phyloP scores from a whole-genome alignment of 169 alveolate genomes.

The Perkinsus marinus region DNA sequence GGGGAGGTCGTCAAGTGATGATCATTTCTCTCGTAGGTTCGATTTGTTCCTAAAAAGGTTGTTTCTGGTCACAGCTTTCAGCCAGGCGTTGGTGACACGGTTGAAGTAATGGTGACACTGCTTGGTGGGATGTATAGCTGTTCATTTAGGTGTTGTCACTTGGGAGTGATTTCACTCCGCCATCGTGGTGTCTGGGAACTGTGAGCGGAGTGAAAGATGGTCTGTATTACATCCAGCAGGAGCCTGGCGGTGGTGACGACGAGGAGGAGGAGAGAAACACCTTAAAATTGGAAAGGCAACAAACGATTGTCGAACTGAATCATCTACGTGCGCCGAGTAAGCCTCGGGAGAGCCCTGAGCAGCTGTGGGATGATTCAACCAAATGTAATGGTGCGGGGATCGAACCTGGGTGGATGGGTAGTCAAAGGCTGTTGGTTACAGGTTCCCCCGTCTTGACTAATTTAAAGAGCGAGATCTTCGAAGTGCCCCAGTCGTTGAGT shows the following conservation, averaged over 20 bases:
- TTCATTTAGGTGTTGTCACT: neutral
- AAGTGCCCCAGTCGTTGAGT: neutral
- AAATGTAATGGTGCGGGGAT: neutral
- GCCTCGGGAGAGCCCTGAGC: too few relatives aligned
- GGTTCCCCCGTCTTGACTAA: neutral
- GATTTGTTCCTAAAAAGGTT: neutral
- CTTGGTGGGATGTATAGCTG: neutral
- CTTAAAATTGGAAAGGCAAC: too few relatives aligned
- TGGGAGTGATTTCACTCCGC: neutral
- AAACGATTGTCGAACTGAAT: too few relatives aligned
- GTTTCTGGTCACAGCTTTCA: neutral
- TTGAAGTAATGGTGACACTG: neutral
- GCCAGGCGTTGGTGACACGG: neutral
- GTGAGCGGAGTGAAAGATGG: neutral
- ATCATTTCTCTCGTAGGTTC: neutral
- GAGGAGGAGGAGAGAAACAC: neutral
- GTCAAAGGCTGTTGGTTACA: neutral
- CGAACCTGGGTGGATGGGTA: neutral
- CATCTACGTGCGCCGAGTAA: too few relatives aligned
- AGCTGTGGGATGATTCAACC: too few relatives aligned
- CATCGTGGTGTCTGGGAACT: neutral
- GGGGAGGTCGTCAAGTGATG: too few relatives aligned
- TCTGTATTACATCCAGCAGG: neutral
- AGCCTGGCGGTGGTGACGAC: neutral
- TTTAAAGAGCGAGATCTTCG: neutral